Base-by-base conservation (phyloP, 2,329 filamentous ascomycete genomes). In the Aspergillus aculeatinus region DNA sequence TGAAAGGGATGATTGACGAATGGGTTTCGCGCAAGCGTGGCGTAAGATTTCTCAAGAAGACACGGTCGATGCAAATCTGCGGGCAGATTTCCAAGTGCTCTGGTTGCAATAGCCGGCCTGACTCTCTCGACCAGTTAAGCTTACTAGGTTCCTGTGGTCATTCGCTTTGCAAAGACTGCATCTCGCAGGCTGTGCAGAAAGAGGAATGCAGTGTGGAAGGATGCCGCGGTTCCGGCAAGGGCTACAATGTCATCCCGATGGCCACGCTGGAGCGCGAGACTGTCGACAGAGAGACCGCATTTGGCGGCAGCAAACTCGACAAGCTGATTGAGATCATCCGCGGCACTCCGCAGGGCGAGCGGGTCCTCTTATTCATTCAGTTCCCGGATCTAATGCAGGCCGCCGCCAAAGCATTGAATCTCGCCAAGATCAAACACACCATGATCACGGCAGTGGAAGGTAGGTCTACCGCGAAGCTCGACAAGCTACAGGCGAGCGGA, bases 331-430 rank as follows among this genome's bases (percentile, higher is more conserved):
- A 75, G 0, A 68, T 86, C 3, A 72, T 87, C 25, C 61, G 74
- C 7, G 54, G 57, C 10, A 73, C 83, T 33, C 73, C 72, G 0
- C 44, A 68, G 0, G 67, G 75, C 0, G 83, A 87, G n/a, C 79
- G 82, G 60, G 80, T 81, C 0, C 71, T 87, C 7, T 63, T 87
- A 1, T 87, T 87, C 67, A 77, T 85, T 1, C 85, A 87, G 59
- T 83, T 79, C 49, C 66, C 70, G 0, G 75, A 80, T 12, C 71
- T 85, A 33, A 75, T 83, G 54, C 60, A 74, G 0, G 75, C 79
- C 0, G 68, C 69, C 9, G 70, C 67, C 3, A 63, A 65, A 21
- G 73, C 72, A 3, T 60, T 78, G 5, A 47, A 65, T 7, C 35
- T 63, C 4, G 70, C 72, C 2, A 47, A 61, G 0, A 74, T 77